phyloP scores from a whole-genome alignment of 1,284 basidiomycete species.

The Pseudozyma tsukubaensis region DNA sequence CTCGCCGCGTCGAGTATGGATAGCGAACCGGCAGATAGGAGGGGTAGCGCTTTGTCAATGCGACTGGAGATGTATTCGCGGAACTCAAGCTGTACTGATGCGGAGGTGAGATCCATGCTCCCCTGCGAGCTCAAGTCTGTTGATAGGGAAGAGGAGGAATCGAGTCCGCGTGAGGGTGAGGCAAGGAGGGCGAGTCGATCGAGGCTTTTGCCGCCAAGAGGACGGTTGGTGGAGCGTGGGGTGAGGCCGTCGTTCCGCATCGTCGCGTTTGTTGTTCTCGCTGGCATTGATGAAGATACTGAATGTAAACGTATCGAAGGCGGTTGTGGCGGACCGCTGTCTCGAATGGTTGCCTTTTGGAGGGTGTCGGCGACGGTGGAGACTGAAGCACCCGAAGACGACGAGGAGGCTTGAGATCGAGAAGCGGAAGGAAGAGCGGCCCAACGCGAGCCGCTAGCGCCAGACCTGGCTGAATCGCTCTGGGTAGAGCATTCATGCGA shows the following conservation, averaged over 20 bases:
- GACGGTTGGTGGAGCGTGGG: conserved; percentile 16
- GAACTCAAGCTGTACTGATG: conserved; percentile 22
- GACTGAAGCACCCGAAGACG: not conserved
- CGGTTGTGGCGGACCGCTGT: not conserved
- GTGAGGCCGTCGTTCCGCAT: conserved; percentile 12
- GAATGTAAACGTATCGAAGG: conserved; percentile 2
- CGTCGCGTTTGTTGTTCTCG: not conserved
- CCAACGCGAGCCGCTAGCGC: not conserved
- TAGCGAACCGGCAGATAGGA: not conserved
- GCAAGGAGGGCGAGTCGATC: conserved; percentile 48
- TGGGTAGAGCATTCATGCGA: not conserved
- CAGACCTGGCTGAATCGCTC: not conserved
- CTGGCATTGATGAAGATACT: not conserved
- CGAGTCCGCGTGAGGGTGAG: conserved; percentile 44
- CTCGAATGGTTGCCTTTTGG: not conserved
- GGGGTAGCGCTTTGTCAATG: conserved; percentile 6
- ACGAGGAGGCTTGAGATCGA: not conserved
- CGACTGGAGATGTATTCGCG: conserved; percentile 39
- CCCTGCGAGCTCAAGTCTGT: conserved; percentile 26
- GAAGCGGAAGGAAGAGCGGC: not conserved
- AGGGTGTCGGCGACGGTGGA: not conserved
- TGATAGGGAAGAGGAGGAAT: conserved; percentile 22
- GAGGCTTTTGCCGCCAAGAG: conserved; percentile 40
- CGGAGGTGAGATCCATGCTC: conserved; percentile 33
- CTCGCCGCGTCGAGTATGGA: conserved; percentile 5